Evolutionary conservation across 768 basidiomycete species (phyloP), one percentile per base, ranked within the genome.

Genomic region (Phanerochaete carnosa): DNA sequence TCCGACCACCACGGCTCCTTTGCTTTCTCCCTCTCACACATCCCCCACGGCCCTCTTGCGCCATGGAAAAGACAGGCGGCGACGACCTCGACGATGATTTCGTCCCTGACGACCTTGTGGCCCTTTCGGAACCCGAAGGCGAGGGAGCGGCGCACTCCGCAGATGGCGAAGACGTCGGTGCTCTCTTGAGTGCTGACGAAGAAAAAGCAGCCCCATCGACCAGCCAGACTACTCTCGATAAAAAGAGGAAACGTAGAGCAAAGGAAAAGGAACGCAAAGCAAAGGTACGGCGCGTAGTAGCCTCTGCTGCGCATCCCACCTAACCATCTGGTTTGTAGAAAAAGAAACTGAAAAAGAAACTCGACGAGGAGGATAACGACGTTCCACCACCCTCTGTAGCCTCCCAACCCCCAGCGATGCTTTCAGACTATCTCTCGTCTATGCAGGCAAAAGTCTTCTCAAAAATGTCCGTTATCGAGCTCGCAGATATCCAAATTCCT

Each of bases 81-180:
- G 90, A 95, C 77, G 92, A 92, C 77, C 79, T 95, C 22, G 90
- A 90, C 51, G 93, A 94, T 71, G 89, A 93, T 64, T 92, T 89
- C 69, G 77, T 89, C 54, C 80, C 81, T 32, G 87, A 94, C 62
- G 87, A 88, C 46, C 76, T 83, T 15, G 81, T 90, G 0, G 86
- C 85, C 0, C 74, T 83, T 15, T 88, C 86, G 0, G 87, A 79
- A 22, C 26, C 57, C 16, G 57, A 58, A 12, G 87, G 84, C 49
- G 89, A 89, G 62, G 70, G 72, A 19, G 66, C 71, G 26, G 55
- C 69, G 28, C 70, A 53, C 47, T 70, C 66, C 45, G 69, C 68
- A 1, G 68, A 70, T 1, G 70, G 67, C 22, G 78, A 80, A 12
- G 75, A 74, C 55, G 71, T 77, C 52, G 70, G 65, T 11, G 75